phyloP scores from a whole-genome alignment of 1,284 basidiomycete species.

The Papiliotrema fonsecae region DNA sequence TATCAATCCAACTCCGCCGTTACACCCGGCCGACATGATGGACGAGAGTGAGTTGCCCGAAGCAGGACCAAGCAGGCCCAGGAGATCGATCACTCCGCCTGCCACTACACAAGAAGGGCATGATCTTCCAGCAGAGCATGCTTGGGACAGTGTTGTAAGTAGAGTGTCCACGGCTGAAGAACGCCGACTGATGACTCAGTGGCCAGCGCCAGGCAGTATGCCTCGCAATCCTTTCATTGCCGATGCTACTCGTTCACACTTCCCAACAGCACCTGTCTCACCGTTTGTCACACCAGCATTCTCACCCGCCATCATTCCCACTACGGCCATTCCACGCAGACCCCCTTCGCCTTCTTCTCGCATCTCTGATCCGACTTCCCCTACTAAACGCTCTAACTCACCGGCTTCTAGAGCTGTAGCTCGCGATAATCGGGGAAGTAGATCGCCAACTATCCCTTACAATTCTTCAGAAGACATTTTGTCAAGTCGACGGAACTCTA shows the following conservation, averaged over 20 bases:
- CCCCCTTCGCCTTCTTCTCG: constrained; percentile 11
- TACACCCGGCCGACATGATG: constrained; percentile 7
- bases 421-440: too few species aligned
- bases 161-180: background rate
- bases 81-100: constrained; percentile 6
- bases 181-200: constrained; percentile 19
- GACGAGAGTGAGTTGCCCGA: constrained; percentile 7
- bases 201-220: constrained; percentile 30
- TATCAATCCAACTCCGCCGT: constrained; percentile 26
- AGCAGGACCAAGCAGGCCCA: constrained; percentile 10
- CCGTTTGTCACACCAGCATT: constrained; percentile 43
- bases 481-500: constrained; percentile 17
- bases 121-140: constrained; percentile 21
- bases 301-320: constrained; percentile 30
- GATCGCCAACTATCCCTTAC: constrained; percentile 4
- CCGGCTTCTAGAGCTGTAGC: too few species aligned
- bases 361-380: constrained; percentile 11
- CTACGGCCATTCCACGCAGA: constrained; percentile 9
- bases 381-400: constrained; percentile 5
- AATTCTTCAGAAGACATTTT: constrained; percentile 1
- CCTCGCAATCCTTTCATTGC: constrained; percentile 11
- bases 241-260: constrained; percentile 19
- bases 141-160: constrained; percentile 47
- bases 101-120: constrained; percentile 4
- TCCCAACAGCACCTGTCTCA: constrained; percentile 37